Evolutionary conservation across 2,329 filamentous ascomycete genomes (phyloP), one percentile per base, ranked within the genome.

Genomic region (Beauveria varroae): DNA sequence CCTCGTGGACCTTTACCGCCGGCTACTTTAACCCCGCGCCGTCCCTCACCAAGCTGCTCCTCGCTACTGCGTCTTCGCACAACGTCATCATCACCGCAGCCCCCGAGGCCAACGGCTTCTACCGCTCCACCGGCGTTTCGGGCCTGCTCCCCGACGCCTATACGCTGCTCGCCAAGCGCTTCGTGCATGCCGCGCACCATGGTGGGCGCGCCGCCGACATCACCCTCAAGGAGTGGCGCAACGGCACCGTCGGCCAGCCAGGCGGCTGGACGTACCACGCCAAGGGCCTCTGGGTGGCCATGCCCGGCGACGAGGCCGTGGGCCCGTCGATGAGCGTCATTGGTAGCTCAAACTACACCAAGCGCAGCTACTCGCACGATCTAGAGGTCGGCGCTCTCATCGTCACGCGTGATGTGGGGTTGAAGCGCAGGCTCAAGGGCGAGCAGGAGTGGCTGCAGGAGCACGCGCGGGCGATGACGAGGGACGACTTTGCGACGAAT

Each of bases 11-110:
- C 0, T 98, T 99, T 73, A 98, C 95, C 1, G 95, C 95, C 0
- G 95, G 95, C 57, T 99, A 99, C 77, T 99, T 99, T 78, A 99
- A 99, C 77, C 96, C 96, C 61, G 92, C 92, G 7, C 89, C 92
- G 0, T 86, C 87, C 4, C 84, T 98, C 22, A 93, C 90, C 2
- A 84, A 87, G 44, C 83, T 96, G 0, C 80, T 99, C 0, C 85
- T 99, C 37, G 79, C 82, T 7, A 92, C 91, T 0, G 83, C 86
- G 1, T 89, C 86, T 1, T 89, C 87, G 1, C 81, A 80, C 47
- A 95, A 91, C 63, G 93, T 89, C 0, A 90, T 99, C 24, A 88
- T 99, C 60, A 97, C 95, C 0, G 95, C 95, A 2, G 92, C 91
- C 0, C 95, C 93, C 0, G 87, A 91, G 74, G 95, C 95, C 0